Evolutionary conservation across 345 rosid genomes (phyloP).

Genomic region (Gossypium bickii): DNA sequence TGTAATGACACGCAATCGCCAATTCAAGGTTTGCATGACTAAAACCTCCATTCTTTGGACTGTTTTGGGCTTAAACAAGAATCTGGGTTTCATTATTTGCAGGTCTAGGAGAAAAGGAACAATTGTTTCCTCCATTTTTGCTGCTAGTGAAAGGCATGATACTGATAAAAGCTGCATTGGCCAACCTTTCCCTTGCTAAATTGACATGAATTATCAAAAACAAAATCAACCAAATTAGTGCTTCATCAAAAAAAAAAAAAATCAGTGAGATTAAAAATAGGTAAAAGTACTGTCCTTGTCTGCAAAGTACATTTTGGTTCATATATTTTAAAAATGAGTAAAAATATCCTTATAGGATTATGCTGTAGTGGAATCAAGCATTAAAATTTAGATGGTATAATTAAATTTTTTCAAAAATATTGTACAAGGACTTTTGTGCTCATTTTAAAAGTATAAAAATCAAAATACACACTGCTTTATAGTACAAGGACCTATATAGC

Average conservation of each 20-base stretch:
- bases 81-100: conserved; percentile 31
- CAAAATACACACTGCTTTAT: no score
- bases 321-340: no score
- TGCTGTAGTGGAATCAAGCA: no score
- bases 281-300: no score
- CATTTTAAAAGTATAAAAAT: no score
- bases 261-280: background rate
- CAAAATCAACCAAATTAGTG: background rate
- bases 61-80: conserved; percentile 29
- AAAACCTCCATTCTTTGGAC: conserved; percentile 39
- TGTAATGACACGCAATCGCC: conserved; percentile 34
- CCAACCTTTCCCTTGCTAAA: conserved; percentile 31
- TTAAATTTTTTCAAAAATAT: no score
- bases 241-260: no score
- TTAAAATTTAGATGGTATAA: no score
- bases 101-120: conserved; percentile 35
- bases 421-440: no score
- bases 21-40: conserved; percentile 30
- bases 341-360: no score
- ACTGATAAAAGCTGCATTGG: conserved; percentile 34
- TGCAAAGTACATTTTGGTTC: no score
- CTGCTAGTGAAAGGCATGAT: conserved; percentile 37
- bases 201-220: background rate
- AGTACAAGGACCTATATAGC: no score
- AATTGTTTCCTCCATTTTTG: conserved; percentile 41